phyloP scores from a whole-genome alignment of 257 asterid species.

The Solanum okadae region DNA sequence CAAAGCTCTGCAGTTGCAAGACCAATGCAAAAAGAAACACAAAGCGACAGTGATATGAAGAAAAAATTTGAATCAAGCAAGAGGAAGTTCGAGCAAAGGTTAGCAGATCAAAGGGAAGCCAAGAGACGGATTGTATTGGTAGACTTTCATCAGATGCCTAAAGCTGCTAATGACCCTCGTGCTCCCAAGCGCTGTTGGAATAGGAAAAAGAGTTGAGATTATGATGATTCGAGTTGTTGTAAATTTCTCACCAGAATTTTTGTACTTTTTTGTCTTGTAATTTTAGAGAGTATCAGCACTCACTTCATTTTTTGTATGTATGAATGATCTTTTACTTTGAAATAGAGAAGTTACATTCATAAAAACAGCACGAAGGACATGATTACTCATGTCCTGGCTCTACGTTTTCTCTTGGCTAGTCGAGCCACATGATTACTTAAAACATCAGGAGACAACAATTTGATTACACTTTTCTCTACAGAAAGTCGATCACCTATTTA shows the following conservation, averaged over 20 bases:
- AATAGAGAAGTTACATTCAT: too few species aligned
- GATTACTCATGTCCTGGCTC: too few species aligned
- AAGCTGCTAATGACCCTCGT: not conserved
- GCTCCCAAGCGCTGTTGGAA: not conserved
- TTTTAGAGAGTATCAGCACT: too few species aligned
- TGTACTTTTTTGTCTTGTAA: too few species aligned
- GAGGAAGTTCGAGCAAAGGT: not conserved
- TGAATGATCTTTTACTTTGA: too few species aligned
- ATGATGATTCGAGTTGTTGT: not conserved
- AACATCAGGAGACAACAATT: not conserved
- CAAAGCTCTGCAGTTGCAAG: not conserved
- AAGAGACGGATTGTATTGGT: not conserved
- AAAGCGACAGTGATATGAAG: not conserved
- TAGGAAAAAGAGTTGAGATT: not conserved
- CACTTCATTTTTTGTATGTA: too few species aligned
- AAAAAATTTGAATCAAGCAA: not conserved
- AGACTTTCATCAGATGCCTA: not conserved
- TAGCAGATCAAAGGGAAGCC: not conserved
- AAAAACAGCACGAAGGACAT: too few species aligned
- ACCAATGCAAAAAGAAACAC: not conserved
- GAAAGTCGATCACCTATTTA: not conserved
- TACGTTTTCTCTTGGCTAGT: not conserved
- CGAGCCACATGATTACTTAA: not conserved
- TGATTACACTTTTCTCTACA: not conserved
- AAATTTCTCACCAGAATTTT: not conserved